Evolutionary conservation across 768 basidiomycete genomes (phyloP).

Genomic region (Xerocomellus intermedius): DNA sequence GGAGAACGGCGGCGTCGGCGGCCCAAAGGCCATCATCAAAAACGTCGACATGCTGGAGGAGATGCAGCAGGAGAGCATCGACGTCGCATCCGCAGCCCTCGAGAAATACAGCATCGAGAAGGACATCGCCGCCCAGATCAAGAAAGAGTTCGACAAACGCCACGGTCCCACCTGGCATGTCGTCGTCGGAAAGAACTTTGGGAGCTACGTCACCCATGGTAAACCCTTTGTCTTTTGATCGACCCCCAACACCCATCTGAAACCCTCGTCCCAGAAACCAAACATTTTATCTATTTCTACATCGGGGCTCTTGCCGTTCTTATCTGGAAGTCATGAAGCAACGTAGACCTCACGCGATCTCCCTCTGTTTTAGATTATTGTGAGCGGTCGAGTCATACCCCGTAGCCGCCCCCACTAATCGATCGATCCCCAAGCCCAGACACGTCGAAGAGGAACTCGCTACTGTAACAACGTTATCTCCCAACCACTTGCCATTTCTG

Average conservation of each 20-base stretch:
- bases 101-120: conserved; percentile 95
- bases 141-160: conserved; percentile 94
- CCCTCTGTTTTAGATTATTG: conserved; percentile 24
- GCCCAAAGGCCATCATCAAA: conserved; percentile 89
- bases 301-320: conserved; percentile 90
- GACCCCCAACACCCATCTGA: conserved; percentile 8
- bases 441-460: conserved; percentile 16
- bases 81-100: conserved; percentile 80
- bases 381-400: conserved; percentile 7
- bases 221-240: conserved; percentile 21
- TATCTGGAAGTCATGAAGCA: conserved; percentile 84
- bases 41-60: conserved; percentile 96
- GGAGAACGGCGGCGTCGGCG: conserved; percentile 36
- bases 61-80: conserved; percentile 93
- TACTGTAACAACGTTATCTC: conserved; percentile 26
- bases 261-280: conserved; percentile 66
- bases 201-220: conserved; percentile 98
- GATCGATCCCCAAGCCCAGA: conserved; percentile 6
- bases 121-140: conserved; percentile 96
- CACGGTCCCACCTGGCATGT: conserved; percentile 97
- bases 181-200: conserved; percentile 99
- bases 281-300: conserved; percentile 99
- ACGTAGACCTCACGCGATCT: conserved; percentile 5
- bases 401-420: not conserved
- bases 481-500: conserved; percentile 15